A percentile compares a stretch with the other conserved stretches of the same genome.
Evolutionary conservation across 2,329 filamentous ascomycete genomes (phyloP).

Genomic region (Metarhizium album): DNA sequence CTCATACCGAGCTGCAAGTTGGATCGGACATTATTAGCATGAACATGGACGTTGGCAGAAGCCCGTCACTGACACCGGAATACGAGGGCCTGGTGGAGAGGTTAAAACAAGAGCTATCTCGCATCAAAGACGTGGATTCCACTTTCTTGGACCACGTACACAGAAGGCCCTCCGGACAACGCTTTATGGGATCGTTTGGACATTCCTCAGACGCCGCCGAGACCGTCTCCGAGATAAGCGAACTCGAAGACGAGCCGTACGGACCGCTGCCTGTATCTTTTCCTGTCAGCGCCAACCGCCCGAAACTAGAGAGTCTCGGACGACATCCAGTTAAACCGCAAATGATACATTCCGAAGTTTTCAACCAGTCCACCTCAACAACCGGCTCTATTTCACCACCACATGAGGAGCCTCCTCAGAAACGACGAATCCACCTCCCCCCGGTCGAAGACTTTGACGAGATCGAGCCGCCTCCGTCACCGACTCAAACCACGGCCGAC

Average conservation of each 20-base stretch:
- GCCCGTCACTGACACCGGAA: slow-evolving; percentile 23
- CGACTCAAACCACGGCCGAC: slow-evolving; percentile 42
- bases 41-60: slow-evolving; percentile 15
- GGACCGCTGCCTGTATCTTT: slow-evolving; percentile 10
- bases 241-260: slow-evolving; percentile 36
- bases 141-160: slow-evolving; percentile 10
- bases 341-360: slow-evolving; percentile 14
- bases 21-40: slow-evolving; percentile 18
- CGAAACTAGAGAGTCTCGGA: slow-evolving; percentile 12
- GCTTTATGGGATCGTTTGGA: not conserved
- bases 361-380: slow-evolving; percentile 4
- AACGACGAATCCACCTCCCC: not conserved
- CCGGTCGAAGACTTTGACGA: slow-evolving; percentile 1
- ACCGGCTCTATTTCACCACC: slow-evolving; percentile 1
- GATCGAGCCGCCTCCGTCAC: slow-evolving; percentile 17
- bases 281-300: slow-evolving; percentile 15
- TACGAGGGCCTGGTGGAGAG: slow-evolving; percentile 32
- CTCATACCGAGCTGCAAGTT: slow-evolving; percentile 38
- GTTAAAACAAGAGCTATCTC: slow-evolving; percentile 30
- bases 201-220: slow-evolving; percentile 10
- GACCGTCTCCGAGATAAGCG: slow-evolving; percentile 38
- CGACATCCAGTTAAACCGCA: slow-evolving; percentile 17
- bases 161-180: not conserved
- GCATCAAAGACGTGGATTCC: slow-evolving; percentile 13
- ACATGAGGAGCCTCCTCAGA: not conserved